Evolutionary conservation across 2,329 filamentous ascomycete species (phyloP), one percentile per base, ranked within the genome.

Genomic region (Cladosporium sp.): DNA sequence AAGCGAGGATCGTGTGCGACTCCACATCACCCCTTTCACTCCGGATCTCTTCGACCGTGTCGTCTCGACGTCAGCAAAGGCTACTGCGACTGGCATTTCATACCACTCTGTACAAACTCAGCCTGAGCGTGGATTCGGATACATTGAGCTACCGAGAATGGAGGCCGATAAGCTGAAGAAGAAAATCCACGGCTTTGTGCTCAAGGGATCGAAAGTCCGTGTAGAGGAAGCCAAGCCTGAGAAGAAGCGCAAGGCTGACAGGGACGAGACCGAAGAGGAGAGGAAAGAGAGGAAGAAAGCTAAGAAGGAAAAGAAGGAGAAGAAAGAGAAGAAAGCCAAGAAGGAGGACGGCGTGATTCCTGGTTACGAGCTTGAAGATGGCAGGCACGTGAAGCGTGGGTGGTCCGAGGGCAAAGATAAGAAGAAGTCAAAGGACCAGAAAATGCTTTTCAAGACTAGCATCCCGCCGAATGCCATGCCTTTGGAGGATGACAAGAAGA

Each of bases 101-200:
- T 97, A 90, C 79, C 94, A 98, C 78, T 83, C 83, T 5, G 80
- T 97, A 70, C 86, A 92, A 74, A 93, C 93, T 0, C 97, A 96
- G 69, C 94, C 94, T 16, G 95, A 99, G 70, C 90, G 88, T 75
- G 89, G 87, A 62, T 99, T 92, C 87, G 95, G 94, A 64, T 99
- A 91, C 79, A 83, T 98, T 66, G 93, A 96, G 56, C 80, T 99
- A 43, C 93, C 93, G 0, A 79, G 77, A 3, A 86, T 87, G 78
- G 93, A 96, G 70, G 95, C 94, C 11, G 90, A 94, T n/a, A 96
- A 93, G 78, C 79, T 98, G 63, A 92, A 89, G 80, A 94, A 90
- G 80, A 98, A 95, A 80, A 84, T 98, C 58, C 91, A 97, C 82
- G 94, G 94, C 34, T 86, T 90, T 1, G 90, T 91, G 26, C 80